Evolutionary conservation across 2,329 filamentous ascomycete species (phyloP), one percentile per base, ranked within the genome.

Genomic region (Beauveria pseudobassiana): DNA sequence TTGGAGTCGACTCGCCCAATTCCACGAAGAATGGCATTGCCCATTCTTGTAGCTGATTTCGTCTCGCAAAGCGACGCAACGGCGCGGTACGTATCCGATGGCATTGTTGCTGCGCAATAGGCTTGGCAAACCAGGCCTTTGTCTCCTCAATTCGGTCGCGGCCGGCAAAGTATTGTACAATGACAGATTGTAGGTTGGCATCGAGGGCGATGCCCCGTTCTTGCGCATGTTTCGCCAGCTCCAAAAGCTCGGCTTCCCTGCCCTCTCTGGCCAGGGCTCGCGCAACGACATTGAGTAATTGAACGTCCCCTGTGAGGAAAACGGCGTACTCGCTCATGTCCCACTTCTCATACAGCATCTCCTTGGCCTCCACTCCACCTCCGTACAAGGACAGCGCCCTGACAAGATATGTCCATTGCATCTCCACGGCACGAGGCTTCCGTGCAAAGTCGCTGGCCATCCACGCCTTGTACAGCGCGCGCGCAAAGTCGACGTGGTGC

Each of bases 101-200:
- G 28, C 63, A 65, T 10, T 62, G 63, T 14, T 63, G 62, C 14
- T 68, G 60, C 10, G 74, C 68, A 3, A 86, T 75, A 1, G 82
- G 77, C 64, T 82, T 83, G 24, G 81, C 74, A 67, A 89, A 92
- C 84, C 91, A 91, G 14, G 77, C 71, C 68, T 88, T 87, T 3
- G 87, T 87, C 64, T 84, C 81, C n/a, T 78, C 71, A 4, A 88
- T 69, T 52, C 85, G 77, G 65, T 86, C 76, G 50, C 78, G 79
- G 14, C 77, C 71, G 1, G 87, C 83, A 67, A 87, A 91, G 66
- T 88, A 88, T 0, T 72, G 73, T 3, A 87, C 80, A 70, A 95
- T 77, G 40, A 82, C 71, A 62, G 78, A 71, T 66, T 87, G 81
- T 57, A 85, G 70, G 3, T 69, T 67, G 3, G 75, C 71, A 60